Base-by-base conservation (phyloP, 2,329 filamentous ascomycete species). In the Shiraia sp. region DNA sequence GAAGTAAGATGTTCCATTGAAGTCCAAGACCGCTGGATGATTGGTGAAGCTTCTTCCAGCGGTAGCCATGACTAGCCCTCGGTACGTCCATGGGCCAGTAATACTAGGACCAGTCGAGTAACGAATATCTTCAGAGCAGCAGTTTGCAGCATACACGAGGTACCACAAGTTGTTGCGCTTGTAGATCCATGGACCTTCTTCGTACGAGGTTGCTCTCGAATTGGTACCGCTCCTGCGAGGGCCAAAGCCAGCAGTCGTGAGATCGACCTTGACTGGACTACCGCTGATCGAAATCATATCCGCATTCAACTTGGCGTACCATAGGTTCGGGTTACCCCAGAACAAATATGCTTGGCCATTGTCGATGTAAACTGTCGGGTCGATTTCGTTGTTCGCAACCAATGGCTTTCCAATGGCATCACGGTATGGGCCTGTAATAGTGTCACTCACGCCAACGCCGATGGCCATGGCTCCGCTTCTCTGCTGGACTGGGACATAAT, bases 181-280 rank as follows among this genome's bases (percentile, higher is more conserved):
- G 30, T 53, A 53, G 12, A 53, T 25, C 50, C 50, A 53, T 14
- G 50, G 50, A 19, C 40, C 50, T 30, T 53, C 50, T 23, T 53
- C 49, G 19, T 35, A 52, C 10, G 39, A 19, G 13, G 49, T 52
- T 3, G 45, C 25, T 8, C 48, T 30, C 7, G 14, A 26, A 15
- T 33, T 35, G 19, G 35, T 36, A 32, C 40, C 35, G n/a, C 40
- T 35, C 14, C 26, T 31, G 5, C 49, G 45, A 12, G 39, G n/a
- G 10, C 49, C 49, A 19, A 52, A 52, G 16, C 45, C 42, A 16
- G 42, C 36, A 12, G 49, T 47, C 8, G 49, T 49, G 24, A 52
- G 42, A 16, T 29, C 14, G 14, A 52, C 49, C 13, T 47, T 33
- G 14, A 36, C 34, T 14, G 45, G 29, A 14, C 47, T 12, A 24